phyloP scores from a whole-genome alignment of 2,329 filamentous ascomycete species.

The Xylariaceae sp. region DNA sequence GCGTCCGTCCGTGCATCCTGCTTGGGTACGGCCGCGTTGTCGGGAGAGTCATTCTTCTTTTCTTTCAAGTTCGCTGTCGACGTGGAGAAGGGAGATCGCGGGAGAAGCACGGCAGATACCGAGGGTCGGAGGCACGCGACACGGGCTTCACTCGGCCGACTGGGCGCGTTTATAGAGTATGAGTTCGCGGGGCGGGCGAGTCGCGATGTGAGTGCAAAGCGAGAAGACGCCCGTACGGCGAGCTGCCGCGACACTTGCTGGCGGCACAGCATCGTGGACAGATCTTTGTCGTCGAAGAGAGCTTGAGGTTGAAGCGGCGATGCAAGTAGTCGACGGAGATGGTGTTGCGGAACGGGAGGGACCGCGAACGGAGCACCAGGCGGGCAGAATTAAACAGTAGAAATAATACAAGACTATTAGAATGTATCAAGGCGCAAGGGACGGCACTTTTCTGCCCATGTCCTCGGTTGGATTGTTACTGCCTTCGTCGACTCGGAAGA shows the following conservation, averaged over 20 bases:
- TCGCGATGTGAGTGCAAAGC: slow-evolving; percentile 23
- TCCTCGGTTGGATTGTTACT: slow-evolving; percentile 16
- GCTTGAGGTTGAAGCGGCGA: slow-evolving; percentile 7
- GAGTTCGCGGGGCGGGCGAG: slow-evolving; percentile 20
- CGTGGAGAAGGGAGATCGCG: slow-evolving; percentile 35
- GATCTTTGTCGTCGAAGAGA: slow-evolving; percentile 11
- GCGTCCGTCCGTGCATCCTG: slow-evolving; percentile 49
- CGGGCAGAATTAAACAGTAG: background rate
- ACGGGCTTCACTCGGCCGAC: slow-evolving; percentile 16
- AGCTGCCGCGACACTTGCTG: slow-evolving; percentile 31
- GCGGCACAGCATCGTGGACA: slow-evolving; percentile 31
- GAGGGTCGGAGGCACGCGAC: slow-evolving; percentile 22
- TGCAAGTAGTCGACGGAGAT: slow-evolving; percentile 14
- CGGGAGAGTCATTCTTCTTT: slow-evolving; percentile 46
- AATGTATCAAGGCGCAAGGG: background rate
- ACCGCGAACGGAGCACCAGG: slow-evolving; percentile 1
- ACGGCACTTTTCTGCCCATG: slow-evolving; percentile 16
- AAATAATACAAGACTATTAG: background rate
- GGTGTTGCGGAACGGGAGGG: background rate
- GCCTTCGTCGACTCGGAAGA: slow-evolving; percentile 21
- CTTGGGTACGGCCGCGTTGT: slow-evolving; percentile 45
- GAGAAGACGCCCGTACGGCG: slow-evolving; percentile 23
- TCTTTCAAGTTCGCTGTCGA: slow-evolving; percentile 35
- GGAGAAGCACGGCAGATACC: slow-evolving; percentile 11
- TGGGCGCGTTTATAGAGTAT: slow-evolving; percentile 26